These are phyloP conservation scores for Lasiosphaeria ovina DNA, from an alignment of 495 filamentous ascomycete species.

Conservation along the genomic window DNA sequence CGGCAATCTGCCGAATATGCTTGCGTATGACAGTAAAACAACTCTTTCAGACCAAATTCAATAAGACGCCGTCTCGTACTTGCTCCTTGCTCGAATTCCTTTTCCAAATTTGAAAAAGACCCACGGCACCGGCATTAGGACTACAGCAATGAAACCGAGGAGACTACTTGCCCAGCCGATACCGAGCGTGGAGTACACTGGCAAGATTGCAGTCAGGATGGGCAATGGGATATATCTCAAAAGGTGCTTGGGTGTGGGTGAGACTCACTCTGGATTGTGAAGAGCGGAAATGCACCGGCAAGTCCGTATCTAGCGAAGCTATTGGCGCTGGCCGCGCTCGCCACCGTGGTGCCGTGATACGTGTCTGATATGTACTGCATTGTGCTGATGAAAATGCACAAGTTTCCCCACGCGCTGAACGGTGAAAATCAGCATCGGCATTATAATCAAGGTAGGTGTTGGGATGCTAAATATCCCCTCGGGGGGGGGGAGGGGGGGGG, in stretches of 20 bases:
- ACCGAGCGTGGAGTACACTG: slow-evolving; percentile 59
- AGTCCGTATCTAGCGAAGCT: slow-evolving; percentile 61
- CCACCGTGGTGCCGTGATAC: slow-evolving; percentile 57
- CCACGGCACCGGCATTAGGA: slow-evolving; percentile 59
- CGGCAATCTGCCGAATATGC: neutral
- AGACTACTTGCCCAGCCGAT: slow-evolving; percentile 60
- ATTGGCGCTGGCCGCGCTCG: slow-evolving; percentile 62
- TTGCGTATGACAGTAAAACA: neutral
- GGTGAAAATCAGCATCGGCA: too few species aligned
- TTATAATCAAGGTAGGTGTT: too few species aligned
- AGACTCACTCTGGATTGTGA: slow-evolving; percentile 55
- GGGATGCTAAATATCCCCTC: neutral
- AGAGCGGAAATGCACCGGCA: slow-evolving; percentile 65
- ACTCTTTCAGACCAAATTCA: neutral
- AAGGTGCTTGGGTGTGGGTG: neutral
- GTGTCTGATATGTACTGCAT: slow-evolving; percentile 57
- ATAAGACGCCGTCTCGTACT: slow-evolving; percentile 34
- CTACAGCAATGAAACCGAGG: slow-evolving; percentile 57
- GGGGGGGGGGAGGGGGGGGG: neutral
- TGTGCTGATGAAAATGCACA: slow-evolving; percentile 33
- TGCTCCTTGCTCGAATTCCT: slow-evolving; percentile 44
- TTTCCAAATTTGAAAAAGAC: slow-evolving; percentile 50
- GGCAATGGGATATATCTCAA: neutral
- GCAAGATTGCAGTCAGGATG: neutral
- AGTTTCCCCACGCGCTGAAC: slow-evolving; percentile 54